phyloP scores from a whole-genome alignment of 495 filamentous ascomycete genomes.

The Podospora bellae-mahoneyi region DNA sequence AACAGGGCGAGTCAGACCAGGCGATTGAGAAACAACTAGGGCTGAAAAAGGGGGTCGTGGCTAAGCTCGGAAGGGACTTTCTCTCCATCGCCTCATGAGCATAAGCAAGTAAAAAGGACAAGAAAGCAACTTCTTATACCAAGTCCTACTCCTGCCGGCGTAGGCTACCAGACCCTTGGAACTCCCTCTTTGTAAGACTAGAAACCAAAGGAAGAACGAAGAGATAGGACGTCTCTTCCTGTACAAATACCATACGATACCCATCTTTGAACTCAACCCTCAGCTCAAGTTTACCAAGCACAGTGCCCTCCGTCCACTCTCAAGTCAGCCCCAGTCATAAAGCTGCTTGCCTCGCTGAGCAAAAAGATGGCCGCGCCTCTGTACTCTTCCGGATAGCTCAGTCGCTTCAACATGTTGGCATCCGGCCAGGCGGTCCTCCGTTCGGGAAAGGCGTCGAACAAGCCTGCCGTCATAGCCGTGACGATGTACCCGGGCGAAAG shows the following conservation, averaged over 20 bases:
- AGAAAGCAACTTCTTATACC: background rate
- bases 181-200: background rate
- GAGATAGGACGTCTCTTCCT: background rate
- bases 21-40: conserved; percentile 41
- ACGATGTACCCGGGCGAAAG: conserved; percentile 94
- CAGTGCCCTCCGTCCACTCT: conserved; percentile 79
- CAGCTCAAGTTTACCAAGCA: conserved; percentile 58
- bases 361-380: conserved; percentile 78
- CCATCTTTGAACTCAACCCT: background rate
- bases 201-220: background rate
- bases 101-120: background rate
- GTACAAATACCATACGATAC: conserved; percentile 7
- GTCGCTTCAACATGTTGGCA: conserved; percentile 82
- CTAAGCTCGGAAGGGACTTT: conserved; percentile 38
- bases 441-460: conserved; percentile 75
- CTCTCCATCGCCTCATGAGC: conserved; percentile 15
- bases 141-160: background rate
- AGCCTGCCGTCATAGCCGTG: conserved; percentile 80
- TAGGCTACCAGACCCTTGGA: background rate
- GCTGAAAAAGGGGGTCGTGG: conserved; percentile 41
- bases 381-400: conserved; percentile 80
- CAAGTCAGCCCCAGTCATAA: conserved; percentile 80
- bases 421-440: conserved; percentile 72
- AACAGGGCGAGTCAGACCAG: conserved; percentile 24
- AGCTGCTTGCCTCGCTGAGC: conserved; percentile 79